phyloP scores from a whole-genome alignment of 2,329 filamentous ascomycete species.

The Knufia fluminis region DNA sequence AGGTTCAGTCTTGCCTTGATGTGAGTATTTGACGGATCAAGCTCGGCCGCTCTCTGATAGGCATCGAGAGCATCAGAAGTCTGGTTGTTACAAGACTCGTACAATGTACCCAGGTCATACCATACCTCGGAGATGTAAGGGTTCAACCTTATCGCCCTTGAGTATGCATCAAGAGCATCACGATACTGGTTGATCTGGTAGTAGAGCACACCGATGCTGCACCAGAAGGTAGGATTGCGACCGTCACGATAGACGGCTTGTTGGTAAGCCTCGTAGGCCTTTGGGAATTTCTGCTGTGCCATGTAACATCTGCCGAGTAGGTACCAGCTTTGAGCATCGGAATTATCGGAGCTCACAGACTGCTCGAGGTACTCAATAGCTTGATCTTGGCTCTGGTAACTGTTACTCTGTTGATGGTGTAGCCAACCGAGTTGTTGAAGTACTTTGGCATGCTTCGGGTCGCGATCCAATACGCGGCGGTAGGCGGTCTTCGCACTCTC shows the following conservation, averaged over 20 bases:
- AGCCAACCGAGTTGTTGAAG: conserved; percentile 96
- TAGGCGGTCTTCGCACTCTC: conserved; percentile 90
- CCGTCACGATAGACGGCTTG: conserved; percentile 97
- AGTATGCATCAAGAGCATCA: conserved; percentile 94
- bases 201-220: conserved; percentile 95
- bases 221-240: conserved; percentile 98
- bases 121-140: conserved; percentile 98
- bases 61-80: conserved; percentile 92
- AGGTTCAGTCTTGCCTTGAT: conserved; percentile 92
- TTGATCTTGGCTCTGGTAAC: conserved; percentile 84
- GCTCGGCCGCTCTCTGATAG: conserved; percentile 85
- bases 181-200: conserved; percentile 99
- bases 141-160: conserved; percentile 88
- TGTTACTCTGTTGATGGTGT: conserved; percentile 89
- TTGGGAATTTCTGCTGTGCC: conserved; percentile 98
- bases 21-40: conserved; percentile 86
- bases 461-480: conserved; percentile 81
- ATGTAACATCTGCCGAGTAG: conserved; percentile 96
- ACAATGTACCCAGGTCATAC: conserved; percentile 97
- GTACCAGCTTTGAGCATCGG: conserved; percentile 97
- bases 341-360: conserved; percentile 91
- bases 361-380: conserved; percentile 97
- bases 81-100: conserved; percentile 98
- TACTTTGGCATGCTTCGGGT: conserved; percentile 95
- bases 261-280: conserved; percentile 96